These are phyloP conservation scores for Saururus chinensis DNA, from an alignment of 164 flowering plant species.

Conservation along the genomic window DNA sequence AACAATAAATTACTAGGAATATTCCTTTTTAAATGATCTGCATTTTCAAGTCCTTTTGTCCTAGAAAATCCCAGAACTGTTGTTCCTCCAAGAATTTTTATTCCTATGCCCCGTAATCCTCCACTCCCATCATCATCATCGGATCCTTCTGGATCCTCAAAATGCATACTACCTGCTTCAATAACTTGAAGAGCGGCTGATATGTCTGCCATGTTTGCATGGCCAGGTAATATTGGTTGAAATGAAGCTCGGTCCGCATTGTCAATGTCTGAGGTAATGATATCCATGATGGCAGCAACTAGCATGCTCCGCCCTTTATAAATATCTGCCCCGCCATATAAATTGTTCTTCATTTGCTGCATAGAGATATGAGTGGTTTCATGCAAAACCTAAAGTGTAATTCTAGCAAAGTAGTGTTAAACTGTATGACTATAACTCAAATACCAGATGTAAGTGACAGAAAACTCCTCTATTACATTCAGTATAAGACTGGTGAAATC, in stretches of 20 bases:
- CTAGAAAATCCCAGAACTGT: conserved; percentile 70
- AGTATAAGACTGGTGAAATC: neutral
- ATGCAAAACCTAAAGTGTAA: conserved; percentile 2
- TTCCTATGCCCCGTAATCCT: conserved; percentile 79
- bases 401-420: neutral
- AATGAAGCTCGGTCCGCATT: conserved; percentile 37
- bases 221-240: conserved; percentile 53
- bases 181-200: conserved; percentile 85
- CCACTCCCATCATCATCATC: conserved; percentile 64
- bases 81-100: conserved; percentile 81
- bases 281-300: conserved; percentile 92
- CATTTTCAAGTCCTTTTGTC: conserved; percentile 27
- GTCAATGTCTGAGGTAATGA: conserved; percentile 82
- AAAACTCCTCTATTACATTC: neutral
- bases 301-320: conserved; percentile 98
- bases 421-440: too few relatives aligned
- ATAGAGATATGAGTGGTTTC: conserved; percentile 27
- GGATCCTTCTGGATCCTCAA: conserved; percentile 39
- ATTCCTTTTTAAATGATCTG: conserved; percentile 12
- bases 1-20: conserved; percentile 21
- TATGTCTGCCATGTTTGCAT: conserved; percentile 80
- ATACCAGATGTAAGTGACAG: neutral
- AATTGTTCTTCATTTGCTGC: conserved; percentile 61
- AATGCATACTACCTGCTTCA: conserved; percentile 83
- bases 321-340: conserved; percentile 57